Evolutionary conservation across 768 basidiomycete species (phyloP), one percentile per base, ranked within the genome.

Genomic region (Cystofilobasidium bisporidii): DNA sequence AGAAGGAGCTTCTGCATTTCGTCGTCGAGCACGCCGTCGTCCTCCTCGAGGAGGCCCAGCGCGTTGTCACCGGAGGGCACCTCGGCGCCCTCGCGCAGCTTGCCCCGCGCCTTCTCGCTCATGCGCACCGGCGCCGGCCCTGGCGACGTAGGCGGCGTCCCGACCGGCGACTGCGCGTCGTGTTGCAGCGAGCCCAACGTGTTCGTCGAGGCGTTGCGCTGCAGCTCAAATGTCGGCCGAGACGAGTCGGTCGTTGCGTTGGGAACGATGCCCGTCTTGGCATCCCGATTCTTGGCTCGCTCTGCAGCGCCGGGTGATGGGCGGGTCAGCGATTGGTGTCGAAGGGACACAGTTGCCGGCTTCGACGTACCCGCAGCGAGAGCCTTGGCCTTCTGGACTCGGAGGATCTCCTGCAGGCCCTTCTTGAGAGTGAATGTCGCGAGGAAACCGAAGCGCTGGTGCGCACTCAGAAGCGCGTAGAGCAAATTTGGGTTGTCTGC

Each of bases 71-170:
- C 61, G 2, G n/a, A n/a, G n/a, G n/a, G 18, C 17, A 22, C 33
- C 9, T 22, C 40, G 11, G 24, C 48, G 8, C 71, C 28, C 72
- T 86, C 89, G 71, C 83, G 83, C 87, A 91, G 88, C 79, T 98
- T 99, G 0, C 94, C 94, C 69, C 87, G 81, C 0, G 84, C 90
- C 74, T 94, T 97, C 76, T 92, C 91, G n/a, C 89, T 89, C 56
- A 81, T 74, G 22, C 22, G 59, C 17, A 14, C 18, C 40, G 26
- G 33, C n/a, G 56, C 38, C 17, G 57, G 53, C 2, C 28, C 15
- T 0, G 64, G n/a, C 33, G 63, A 28, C 20, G 64, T n/a, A 18
- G 64, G 30, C 12, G 64, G 57, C 10, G 45, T 18, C 12, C 24
- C 41, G 32, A 30, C 28, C 1, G 47, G 6, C 30, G 45, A 20